Percentiles rank a stretch among this genome's conserved stretches.
Conservation (phyloP, 164 flowering plant genomes). For the Sextonia rubra region DNA sequence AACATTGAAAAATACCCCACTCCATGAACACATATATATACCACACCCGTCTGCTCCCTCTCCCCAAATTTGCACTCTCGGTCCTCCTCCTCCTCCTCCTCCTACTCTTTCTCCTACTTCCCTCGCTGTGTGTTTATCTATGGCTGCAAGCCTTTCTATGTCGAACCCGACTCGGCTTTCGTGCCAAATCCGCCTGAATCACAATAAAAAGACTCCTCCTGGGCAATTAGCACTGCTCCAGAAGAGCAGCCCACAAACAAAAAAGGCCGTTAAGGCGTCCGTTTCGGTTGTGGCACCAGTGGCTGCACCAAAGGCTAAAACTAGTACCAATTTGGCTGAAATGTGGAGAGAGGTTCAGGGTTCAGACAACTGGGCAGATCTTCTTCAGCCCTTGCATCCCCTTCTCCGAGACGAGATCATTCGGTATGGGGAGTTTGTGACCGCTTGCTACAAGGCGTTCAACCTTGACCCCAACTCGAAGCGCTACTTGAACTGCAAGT, state of each 20-base stretch:
- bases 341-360: slow-evolving; percentile 74
- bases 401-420: slow-evolving; percentile 55
- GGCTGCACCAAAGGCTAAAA: neutral
- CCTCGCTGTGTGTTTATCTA: neutral
- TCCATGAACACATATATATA: neutral
- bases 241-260: neutral
- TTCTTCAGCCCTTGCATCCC: slow-evolving; percentile 58
- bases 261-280: neutral
- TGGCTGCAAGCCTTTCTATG: slow-evolving; percentile 14
- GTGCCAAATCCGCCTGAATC: neutral
- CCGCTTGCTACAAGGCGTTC: slow-evolving; percentile 68
- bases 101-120: neutral
- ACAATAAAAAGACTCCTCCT: neutral
- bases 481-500: slow-evolving; percentile 66
- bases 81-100: neutral
- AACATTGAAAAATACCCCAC: neutral
- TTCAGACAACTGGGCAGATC: slow-evolving; percentile 54
- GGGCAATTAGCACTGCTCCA: slow-evolving; percentile 2
- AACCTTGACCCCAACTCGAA: slow-evolving; percentile 62
- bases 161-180: neutral
- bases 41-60: neutral
- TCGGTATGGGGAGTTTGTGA: slow-evolving; percentile 60
- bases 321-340: slow-evolving; percentile 17
- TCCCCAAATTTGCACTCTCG: neutral
- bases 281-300: slow-evolving; percentile 7